These are phyloP conservation scores for Colletotrichum navitas DNA, from an alignment of 2,329 filamentous ascomycete genomes.

Conservation along the genomic window DNA sequence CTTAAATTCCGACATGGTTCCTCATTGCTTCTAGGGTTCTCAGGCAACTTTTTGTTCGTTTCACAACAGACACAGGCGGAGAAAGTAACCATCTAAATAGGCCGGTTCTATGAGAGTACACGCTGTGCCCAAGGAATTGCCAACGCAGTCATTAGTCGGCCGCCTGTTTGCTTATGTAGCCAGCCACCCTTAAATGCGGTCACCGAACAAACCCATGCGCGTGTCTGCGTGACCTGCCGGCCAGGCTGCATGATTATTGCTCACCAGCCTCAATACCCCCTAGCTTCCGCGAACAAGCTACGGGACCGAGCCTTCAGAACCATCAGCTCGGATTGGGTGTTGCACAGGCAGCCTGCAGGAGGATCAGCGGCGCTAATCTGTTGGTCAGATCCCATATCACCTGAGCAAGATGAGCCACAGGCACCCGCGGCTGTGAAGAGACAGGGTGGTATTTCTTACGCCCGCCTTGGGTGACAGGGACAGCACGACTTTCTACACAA, in stretches of 20 bases:
- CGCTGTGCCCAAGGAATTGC: neutral
- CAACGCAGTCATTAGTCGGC: constrained; percentile 22
- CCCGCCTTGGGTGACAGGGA: neutral
- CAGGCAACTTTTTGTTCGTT: neutral
- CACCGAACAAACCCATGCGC: neutral
- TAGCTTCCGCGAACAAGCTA: constrained; percentile 2
- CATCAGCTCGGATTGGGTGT: neutral
- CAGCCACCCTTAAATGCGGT: neutral
- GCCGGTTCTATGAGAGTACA: neutral
- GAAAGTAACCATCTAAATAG: neutral
- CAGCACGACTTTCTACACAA: neutral
- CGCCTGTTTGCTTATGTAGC: constrained; percentile 20
- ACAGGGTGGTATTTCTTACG: neutral
- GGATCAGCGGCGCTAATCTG: constrained; percentile 20
- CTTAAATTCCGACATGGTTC: constrained; percentile 11
- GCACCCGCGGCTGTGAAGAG: constrained; percentile 1
- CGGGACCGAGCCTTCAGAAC: constrained; percentile 16
- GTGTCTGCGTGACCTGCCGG: constrained; percentile 16
- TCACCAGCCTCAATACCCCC: constrained; percentile 5
- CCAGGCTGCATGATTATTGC: constrained; percentile 19
- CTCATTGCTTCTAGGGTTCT: neutral
- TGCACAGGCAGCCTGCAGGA: constrained; percentile 9
- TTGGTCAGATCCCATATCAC: constrained; percentile 13
- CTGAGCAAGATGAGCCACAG: constrained; percentile 13
- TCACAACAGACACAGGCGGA: neutral